Percentiles rank a stretch among this genome's conserved stretches.
These are phyloP conservation scores for Alternaria viburni DNA, from an alignment of 2,329 filamentous ascomycete species.

Conservation along the genomic window DNA sequence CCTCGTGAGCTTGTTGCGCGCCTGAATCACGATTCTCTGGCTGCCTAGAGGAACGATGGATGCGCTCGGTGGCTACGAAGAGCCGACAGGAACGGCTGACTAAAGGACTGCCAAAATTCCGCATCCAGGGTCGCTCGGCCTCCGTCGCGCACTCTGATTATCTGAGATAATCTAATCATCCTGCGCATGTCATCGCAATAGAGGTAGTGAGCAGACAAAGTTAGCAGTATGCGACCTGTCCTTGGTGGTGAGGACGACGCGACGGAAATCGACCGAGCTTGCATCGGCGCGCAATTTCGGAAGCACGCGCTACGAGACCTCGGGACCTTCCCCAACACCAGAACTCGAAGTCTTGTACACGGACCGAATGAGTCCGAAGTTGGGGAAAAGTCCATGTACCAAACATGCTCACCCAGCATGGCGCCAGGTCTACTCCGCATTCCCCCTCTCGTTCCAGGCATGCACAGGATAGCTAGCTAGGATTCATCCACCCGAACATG, in stretches of 20 bases:
- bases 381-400: not conserved
- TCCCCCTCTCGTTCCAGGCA: constrained; percentile 8
- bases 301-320: not conserved
- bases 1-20: not conserved
- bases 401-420: not conserved
- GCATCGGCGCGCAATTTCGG: not conserved
- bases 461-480: not conserved
- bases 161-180: not conserved
- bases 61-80: not conserved
- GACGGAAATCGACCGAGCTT: not conserved
- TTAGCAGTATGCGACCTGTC: not conserved
- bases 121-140: not conserved
- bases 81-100: not conserved
- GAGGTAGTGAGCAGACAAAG: not conserved
- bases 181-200: not conserved
- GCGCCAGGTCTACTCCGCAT: constrained; percentile 11
- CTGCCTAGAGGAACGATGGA: not conserved
- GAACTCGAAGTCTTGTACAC: not conserved
- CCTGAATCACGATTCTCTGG: not conserved
- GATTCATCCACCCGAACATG: constrained; percentile 12
- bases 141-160: not conserved
- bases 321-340: not conserved
- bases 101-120: not conserved
- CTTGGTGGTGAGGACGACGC: not conserved
- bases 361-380: not conserved